Evolutionary conservation across 2,329 filamentous ascomycete species (phyloP).

Genomic region (Penicillium palitans): DNA sequence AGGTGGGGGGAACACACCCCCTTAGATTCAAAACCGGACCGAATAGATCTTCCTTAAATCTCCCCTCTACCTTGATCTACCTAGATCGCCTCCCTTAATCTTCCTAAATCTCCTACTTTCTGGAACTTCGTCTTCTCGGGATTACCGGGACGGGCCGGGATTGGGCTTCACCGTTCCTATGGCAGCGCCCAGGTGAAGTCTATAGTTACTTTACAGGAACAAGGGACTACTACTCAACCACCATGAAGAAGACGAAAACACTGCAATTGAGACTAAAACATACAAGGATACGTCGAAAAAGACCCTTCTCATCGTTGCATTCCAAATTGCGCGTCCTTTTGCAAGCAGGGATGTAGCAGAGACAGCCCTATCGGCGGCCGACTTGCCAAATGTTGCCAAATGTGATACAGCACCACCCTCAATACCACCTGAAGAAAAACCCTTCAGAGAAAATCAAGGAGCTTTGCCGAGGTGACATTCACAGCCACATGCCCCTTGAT

Average conservation of each 20-base stretch:
- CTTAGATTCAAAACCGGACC: not conserved
- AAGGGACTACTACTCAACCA: not conserved
- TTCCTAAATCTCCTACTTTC: too few species aligned
- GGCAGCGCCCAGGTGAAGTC: not conserved
- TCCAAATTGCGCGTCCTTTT: slow-evolving; percentile 19
- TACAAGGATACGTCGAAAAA: not conserved
- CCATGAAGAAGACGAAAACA: not conserved
- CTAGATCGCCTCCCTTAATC: not conserved
- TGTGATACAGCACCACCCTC: not conserved
- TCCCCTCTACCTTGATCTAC: not conserved
- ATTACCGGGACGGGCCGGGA: slow-evolving; percentile 12
- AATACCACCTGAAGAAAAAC: not conserved
- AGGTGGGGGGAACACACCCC: not conserved
- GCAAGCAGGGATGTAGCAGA: slow-evolving; percentile 7
- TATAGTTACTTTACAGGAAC: not conserved
- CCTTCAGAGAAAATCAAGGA: not conserved
- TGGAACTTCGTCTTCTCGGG: slow-evolving; percentile 1
- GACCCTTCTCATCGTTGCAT: slow-evolving; percentile 12
- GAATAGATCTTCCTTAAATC: not conserved
- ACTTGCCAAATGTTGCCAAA: slow-evolving; percentile 1
- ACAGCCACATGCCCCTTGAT: not conserved
- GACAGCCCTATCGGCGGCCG: slow-evolving; percentile 7
- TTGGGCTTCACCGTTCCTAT: slow-evolving; percentile 6
- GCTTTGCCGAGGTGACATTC: slow-evolving; percentile 9
- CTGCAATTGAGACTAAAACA: not conserved